Base-by-base conservation (phyloP, 1,139 yeast genomes). In the Saccharomyces uvarum region DNA sequence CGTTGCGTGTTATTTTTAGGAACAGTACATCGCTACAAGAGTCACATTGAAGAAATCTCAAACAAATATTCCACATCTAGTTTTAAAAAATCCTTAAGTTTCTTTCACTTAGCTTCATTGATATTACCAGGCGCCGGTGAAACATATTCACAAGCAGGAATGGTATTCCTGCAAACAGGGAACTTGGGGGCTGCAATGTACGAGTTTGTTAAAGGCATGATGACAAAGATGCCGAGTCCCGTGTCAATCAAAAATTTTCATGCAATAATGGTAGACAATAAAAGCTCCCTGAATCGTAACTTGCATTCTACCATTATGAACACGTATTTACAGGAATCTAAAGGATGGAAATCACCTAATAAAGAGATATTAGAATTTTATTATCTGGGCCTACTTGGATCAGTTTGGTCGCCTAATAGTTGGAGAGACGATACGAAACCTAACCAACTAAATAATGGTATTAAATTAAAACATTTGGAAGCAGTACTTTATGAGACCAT, bases 41-140 rank as follows among this genome's bases (percentile, higher is more conserved):
- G 82, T 0, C 68, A 76, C 44, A 61, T 68, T 77, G 55, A 81
- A 79, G 51, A 68, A 72, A 5, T 79, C 70, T 63, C 74, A 75
- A 67, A 80, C 62, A 59, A 65, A 58, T 73, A 67, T 61, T 74
- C 65, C 54, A 70, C 63, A 52, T 75, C 70, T 57, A 75, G 62
- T 62, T 75, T 68, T 63, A 71, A 68, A 65, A 76, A 65, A 68
- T 73, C 87, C 0, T 66, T 80, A 21, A 75, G 76, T 58, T 77
- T 75, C 60, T 81, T 82, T 59, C 75, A 78, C 53, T 65, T 73
- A 47, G 82, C 88, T 28, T 77, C 82, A 32, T 62, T 78, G 46
- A 69, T 84, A 26, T 68, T 84, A 44, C 91, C 90, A 1, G 80
- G 87, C 0, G 73, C 82, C 55, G 85, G 85, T 55, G 89, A 83